Evolutionary conservation across 2,329 filamentous ascomycete species (phyloP).

Genomic region (Talaromyces sp.): DNA sequence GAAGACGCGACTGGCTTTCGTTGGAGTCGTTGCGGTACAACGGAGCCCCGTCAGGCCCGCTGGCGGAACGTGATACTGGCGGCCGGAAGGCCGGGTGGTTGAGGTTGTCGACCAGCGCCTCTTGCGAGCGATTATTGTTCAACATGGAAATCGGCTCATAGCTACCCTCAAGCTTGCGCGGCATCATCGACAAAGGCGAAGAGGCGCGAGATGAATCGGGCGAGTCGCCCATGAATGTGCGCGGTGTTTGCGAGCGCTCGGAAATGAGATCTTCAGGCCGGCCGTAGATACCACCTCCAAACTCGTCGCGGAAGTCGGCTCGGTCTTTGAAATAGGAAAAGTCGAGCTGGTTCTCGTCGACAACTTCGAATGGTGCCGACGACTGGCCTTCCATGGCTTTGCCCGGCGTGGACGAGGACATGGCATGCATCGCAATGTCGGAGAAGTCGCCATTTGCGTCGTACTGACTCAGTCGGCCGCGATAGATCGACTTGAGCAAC

Average conservation of each 20-base stretch:
- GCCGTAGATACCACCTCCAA: slow-evolving; percentile 63
- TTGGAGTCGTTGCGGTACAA: slow-evolving; percentile 29
- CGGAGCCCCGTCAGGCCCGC: slow-evolving; percentile 12
- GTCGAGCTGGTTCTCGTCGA: slow-evolving; percentile 78
- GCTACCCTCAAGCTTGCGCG: slow-evolving; percentile 20
- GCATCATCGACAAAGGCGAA: slow-evolving; percentile 30
- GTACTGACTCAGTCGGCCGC: slow-evolving; percentile 63
- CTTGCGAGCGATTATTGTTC: slow-evolving; percentile 9
- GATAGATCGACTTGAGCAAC: slow-evolving; percentile 77
- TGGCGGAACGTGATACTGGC: slow-evolving; percentile 19
- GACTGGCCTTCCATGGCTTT: slow-evolving; percentile 33
- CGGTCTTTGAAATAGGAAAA: slow-evolving; percentile 90
- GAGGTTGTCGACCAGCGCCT: slow-evolving; percentile 12
- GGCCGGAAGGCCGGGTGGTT: slow-evolving; percentile 34
- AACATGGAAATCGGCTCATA: slow-evolving; percentile 13
- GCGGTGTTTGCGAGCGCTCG: slow-evolving; percentile 39
- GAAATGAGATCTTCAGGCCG: slow-evolving; percentile 40
- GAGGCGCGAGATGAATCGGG: slow-evolving; percentile 34
- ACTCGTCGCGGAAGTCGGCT: slow-evolving; percentile 78
- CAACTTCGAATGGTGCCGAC: slow-evolving; percentile 78
- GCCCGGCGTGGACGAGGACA: slow-evolving; percentile 57
- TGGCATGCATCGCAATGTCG: slow-evolving; percentile 74
- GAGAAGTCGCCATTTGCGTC: slow-evolving; percentile 49
- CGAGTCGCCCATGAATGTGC: slow-evolving; percentile 29
- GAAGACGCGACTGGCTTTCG: slow-evolving; percentile 34